phyloP scores from a whole-genome alignment of 176 grass and related monocot species.

The Musa schizocarpa region DNA sequence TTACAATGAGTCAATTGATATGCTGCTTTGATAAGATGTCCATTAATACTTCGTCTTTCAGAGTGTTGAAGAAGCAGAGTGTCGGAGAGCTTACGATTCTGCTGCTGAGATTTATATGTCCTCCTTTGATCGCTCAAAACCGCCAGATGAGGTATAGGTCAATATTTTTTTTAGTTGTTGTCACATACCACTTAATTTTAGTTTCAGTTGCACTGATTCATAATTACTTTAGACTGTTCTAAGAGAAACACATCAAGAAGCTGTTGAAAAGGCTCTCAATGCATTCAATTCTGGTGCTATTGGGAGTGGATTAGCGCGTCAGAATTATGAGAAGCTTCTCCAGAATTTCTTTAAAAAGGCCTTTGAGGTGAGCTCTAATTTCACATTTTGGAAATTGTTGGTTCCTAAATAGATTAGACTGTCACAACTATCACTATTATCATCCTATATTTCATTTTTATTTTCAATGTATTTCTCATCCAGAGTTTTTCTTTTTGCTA shows the following conservation, averaged over 20 bases:
- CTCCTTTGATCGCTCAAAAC: constrained; percentile 67
- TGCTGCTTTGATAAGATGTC: background rate
- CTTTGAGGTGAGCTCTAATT: constrained; percentile 55
- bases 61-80: constrained; percentile 97
- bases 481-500: too few relatives aligned
- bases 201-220: background rate
- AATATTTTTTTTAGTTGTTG: background rate
- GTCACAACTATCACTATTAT: background rate
- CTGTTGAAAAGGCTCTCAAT: constrained; percentile 53
- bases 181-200: background rate
- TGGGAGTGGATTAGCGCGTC: constrained; percentile 54
- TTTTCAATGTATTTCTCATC: too few relatives aligned
- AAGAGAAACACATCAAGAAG: constrained; percentile 72
- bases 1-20: background rate
- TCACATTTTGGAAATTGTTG: background rate
- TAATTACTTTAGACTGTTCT: constrained; percentile 43
- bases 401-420: background rate
- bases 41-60: constrained; percentile 12
- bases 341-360: constrained; percentile 56
- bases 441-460: background rate
- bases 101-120: constrained; percentile 66
- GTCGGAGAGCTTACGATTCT: constrained; percentile 76
- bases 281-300: constrained; percentile 63
- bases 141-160: constrained; percentile 61
- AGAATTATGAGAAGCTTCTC: constrained; percentile 90